phyloP scores from a whole-genome alignment of 202 grass and related monocot species.

The Cymbopogon flexuosus region DNA sequence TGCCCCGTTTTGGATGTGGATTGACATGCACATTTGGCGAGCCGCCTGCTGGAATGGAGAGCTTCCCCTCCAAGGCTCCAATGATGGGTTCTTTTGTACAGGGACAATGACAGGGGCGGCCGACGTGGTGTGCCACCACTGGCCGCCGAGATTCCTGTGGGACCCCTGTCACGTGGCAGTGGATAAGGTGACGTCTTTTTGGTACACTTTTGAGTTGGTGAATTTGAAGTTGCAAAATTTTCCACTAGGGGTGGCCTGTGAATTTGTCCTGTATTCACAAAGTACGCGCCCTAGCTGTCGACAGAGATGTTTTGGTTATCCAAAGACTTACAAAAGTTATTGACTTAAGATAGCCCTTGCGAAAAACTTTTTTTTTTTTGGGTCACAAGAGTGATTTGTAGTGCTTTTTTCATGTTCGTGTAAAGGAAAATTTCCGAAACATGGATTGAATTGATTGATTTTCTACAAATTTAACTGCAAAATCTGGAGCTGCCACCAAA shows the following conservation, averaged over 20 bases:
- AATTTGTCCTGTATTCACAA: no score
- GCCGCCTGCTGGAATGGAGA: not conserved
- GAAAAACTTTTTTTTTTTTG: not conserved
- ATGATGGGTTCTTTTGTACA: no score
- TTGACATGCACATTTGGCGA: constrained; percentile 15
- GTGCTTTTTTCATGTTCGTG: not conserved
- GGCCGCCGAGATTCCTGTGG: constrained; percentile 38
- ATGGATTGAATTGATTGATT: no score
- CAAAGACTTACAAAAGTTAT: no score
- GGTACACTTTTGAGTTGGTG: not conserved
- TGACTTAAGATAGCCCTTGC: not conserved
- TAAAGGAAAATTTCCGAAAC: not conserved
- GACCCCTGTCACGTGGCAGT: constrained; percentile 36
- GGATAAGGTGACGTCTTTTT: constrained; percentile 36
- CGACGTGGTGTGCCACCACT: not conserved
- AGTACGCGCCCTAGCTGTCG: no score
- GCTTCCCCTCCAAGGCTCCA: not conserved
- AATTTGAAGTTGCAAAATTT: not conserved
- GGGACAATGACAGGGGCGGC: no score
- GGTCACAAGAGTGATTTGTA: not conserved
- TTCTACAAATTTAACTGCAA: not conserved
- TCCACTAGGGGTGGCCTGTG: not conserved
- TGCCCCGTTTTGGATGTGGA: constrained; percentile 25
- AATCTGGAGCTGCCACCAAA: not conserved
- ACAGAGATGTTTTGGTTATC: no score